Conservation (phyloP, 176 grass and related monocot genomes). For the Coix lacrymajobi region DNA sequence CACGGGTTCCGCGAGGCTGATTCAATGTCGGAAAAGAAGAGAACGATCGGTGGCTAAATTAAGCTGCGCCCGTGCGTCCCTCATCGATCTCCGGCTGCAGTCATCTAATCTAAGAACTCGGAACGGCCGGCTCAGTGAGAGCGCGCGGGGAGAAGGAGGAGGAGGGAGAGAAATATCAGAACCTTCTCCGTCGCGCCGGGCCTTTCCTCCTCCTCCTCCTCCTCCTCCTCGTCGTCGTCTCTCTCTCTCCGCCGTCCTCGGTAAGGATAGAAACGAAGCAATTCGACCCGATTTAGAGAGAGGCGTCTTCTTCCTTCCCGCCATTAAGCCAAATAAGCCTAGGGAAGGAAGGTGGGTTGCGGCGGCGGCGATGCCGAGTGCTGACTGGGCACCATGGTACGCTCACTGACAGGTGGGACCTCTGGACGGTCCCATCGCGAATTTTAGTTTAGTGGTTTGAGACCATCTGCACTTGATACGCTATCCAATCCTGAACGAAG, state of each 20-base stretch:
- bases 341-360: neutral
- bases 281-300: neutral
- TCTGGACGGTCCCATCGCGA: neutral
- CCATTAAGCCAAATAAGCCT: neutral
- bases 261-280: neutral
- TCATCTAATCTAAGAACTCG: neutral
- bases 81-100: neutral
- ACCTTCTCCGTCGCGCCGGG: conserved; percentile 10
- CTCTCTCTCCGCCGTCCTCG: neutral
- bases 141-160: neutral
- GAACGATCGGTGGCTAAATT: neutral
- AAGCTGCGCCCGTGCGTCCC: neutral
- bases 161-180: neutral
- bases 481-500: no score
- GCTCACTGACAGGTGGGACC: neutral
- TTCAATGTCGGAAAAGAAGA: neutral
- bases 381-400: neutral
- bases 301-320: neutral
- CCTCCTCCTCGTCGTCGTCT: neutral
- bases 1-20: neutral
- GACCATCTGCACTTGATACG: no score
- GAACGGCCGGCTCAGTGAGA: neutral
- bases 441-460: neutral
- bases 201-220: neutral
- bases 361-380: neutral